These are phyloP conservation scores for Ilyonectria sp. DNA, from an alignment of 2,329 filamentous ascomycete species.

Conservation along the genomic window DNA sequence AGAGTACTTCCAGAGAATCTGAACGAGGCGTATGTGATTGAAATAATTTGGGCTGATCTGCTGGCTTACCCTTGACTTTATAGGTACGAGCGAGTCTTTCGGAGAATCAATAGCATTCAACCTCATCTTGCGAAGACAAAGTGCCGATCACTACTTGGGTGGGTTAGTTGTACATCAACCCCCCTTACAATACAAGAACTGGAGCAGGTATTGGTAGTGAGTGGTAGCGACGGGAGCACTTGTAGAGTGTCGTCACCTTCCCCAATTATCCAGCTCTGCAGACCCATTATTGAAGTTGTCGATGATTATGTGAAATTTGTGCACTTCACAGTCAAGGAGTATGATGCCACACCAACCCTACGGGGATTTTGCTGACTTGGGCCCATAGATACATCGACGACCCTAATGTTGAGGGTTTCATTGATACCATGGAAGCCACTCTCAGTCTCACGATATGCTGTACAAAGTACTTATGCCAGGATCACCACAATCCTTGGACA, in stretches of 20 bases:
- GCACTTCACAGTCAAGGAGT: constrained; percentile 33
- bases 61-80: background rate
- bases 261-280: constrained; percentile 1
- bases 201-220: constrained; percentile 20
- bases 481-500: no score
- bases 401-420: no score
- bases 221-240: background rate
- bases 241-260: background rate
- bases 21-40: background rate
- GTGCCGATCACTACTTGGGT: constrained; percentile 16
- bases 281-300: constrained; percentile 28
- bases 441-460: no score
- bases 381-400: no score
- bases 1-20: constrained; percentile 22
- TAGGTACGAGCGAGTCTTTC: constrained; percentile 11
- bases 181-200: constrained; percentile 23
- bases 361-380: no score
- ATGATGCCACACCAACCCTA: background rate
- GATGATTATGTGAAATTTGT: constrained; percentile 31
- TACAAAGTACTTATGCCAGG: no score
- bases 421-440: background rate
- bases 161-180: constrained; percentile 23
- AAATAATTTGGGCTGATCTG: no score
- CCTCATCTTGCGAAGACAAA: background rate
- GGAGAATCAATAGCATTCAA: background rate